Evolutionary conservation across 2,329 filamentous ascomycete species (phyloP), one percentile per base, ranked within the genome.

Genomic region (Apiospora marii): DNA sequence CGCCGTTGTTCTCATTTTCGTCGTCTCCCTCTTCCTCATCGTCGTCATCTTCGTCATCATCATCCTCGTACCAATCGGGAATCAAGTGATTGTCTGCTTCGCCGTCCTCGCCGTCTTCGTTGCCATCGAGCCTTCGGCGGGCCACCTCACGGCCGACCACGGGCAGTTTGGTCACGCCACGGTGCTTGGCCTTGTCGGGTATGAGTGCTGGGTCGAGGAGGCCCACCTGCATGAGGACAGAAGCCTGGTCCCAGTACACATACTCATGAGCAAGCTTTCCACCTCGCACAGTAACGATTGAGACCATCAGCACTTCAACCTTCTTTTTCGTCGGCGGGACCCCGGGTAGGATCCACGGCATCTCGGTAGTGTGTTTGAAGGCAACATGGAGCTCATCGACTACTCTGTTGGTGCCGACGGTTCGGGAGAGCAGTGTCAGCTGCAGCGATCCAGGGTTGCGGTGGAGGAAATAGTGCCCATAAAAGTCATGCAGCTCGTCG

Each of bases 231-330:
- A 86, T 81, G n/a, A 93, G 80, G 12, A 89, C 89, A 0, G 88
- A 92, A 0, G 86, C 89, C 77, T 93, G 91, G 72, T 93, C 91
- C 91, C 91, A 93, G 13, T 87, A 85, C 16, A 93, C 90, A 74
- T 92, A 91, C 77, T 93, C 91, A 72, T 92, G 89, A 73, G 89
- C 91, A 0, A 93, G 80, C 1, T 89, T 85, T 70, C 92, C 90
- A 0, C 91, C 91, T 0, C 91, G 85, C 69, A 93, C 84, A 44
- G 90, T 90, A 0, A 93, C 90, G 2, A 93, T 85, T 1, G 87
- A 87, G 0, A 90, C 91, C 68, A 92, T 87, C 0, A 91, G 88
- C 14, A 93, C 84, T 51, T 88, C 84, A 14, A 91, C 84, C 4
- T 84, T 82, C 69, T 83, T 84, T 46, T 84, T 82, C 0, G 90